A percentile compares a stretch with the other conserved stretches of the same genome.
Conservation (phyloP, 2,329 filamentous ascomycete species). For the Clonostachys rosea region DNA sequence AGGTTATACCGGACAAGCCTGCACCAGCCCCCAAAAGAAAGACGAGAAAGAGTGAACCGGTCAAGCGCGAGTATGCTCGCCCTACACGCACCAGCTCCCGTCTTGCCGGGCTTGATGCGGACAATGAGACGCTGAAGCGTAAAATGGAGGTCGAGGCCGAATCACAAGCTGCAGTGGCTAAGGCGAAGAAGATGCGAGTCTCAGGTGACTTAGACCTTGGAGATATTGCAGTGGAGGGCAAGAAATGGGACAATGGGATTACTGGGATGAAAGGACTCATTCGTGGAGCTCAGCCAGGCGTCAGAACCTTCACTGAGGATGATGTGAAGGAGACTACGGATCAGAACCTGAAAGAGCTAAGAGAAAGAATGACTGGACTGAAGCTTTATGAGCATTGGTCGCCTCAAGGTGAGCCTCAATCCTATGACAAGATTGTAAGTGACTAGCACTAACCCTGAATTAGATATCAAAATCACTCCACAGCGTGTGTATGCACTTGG, state of each 20-base stretch:
- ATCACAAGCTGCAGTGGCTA: conserved; percentile 29
- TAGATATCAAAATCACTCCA: conserved; percentile 86
- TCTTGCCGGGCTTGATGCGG: conserved; percentile 48
- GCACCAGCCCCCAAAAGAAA: conserved; percentile 24
- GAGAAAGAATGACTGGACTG: conserved; percentile 73
- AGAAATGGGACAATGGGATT: conserved; percentile 65
- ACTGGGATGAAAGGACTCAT: conserved; percentile 57
- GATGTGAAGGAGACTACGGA: conserved; percentile 78
- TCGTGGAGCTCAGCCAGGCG: conserved; percentile 71
- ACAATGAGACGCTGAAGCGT: conserved; percentile 39
- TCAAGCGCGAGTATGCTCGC: conserved; percentile 40
- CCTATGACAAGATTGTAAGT: neutral
- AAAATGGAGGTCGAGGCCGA: conserved; percentile 47
- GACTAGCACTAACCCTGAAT: neutral
- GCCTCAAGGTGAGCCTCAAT: conserved; percentile 59
- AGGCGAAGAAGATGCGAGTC: conserved; percentile 53
- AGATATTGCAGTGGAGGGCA: conserved; percentile 76
- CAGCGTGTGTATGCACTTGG: conserved; percentile 82
- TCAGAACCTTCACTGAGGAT: conserved; percentile 80
- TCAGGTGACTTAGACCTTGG: conserved; percentile 62
- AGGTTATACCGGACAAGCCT: conserved; percentile 54
- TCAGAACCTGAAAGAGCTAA: conserved; percentile 66
- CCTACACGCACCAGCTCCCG: conserved; percentile 55
- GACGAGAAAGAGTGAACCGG: conserved; percentile 24
- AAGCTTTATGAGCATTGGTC: conserved; percentile 79